Conservation (phyloP, 1,139 yeast genomes). For the Blastobotrys illinoisensis region DNA sequence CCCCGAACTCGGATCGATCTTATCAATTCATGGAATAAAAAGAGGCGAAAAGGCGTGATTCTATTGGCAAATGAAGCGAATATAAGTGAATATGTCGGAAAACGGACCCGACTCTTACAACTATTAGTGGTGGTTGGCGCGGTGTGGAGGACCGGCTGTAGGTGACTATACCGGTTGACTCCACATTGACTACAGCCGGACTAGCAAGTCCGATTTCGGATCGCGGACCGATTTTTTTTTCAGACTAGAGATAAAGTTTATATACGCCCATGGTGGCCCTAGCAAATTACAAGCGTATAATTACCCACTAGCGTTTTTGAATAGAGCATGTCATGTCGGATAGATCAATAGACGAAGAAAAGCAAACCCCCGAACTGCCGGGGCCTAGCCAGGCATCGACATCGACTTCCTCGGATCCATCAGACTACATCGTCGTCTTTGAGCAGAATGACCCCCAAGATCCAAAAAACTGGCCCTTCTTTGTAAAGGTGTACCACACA, state of each 20-base stretch:
- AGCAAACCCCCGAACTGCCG: background rate
- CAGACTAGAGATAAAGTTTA: background rate
- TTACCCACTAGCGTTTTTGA: background rate
- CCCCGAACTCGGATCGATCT: background rate
- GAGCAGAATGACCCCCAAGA: constrained; percentile 19
- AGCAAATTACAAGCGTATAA: background rate
- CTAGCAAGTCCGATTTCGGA: background rate
- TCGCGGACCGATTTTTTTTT: background rate
- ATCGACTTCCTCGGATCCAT: background rate
- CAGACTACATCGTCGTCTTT: constrained; percentile 9
- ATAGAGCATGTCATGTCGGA: background rate
- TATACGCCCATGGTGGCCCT: background rate
- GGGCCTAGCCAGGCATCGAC: background rate
- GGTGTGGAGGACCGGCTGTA: background rate
- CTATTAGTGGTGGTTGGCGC: no score
- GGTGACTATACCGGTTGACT: background rate
- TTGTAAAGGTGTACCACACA: constrained; percentile 37
- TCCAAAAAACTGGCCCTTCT: constrained; percentile 37
- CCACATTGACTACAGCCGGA: no score
- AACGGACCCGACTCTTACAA: no score
- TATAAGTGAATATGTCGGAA: no score
- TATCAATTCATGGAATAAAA: no score
- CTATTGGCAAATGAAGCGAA: no score
- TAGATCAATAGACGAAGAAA: background rate
- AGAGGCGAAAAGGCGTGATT: no score